Evolutionary conservation across 805 yeast genomes (phyloP).

Genomic region (Ogataea degrootiae): DNA sequence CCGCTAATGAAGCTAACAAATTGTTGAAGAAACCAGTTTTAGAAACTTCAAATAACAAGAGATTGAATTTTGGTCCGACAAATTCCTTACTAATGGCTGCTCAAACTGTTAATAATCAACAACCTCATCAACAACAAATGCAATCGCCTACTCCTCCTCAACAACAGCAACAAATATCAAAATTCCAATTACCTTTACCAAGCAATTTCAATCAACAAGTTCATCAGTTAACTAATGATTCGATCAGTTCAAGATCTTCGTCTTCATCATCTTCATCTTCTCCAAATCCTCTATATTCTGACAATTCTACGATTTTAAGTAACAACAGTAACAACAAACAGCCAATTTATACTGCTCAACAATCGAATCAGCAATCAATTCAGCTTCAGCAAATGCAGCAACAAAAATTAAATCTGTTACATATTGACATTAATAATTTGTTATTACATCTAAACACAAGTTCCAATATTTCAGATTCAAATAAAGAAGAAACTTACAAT

Average conservation of each 20-base stretch:
- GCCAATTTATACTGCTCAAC: not conserved
- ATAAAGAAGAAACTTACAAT: slow-evolving; percentile 25
- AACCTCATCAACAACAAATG: slow-evolving; percentile 2
- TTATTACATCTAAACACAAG: slow-evolving; percentile 25
- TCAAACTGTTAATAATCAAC: slow-evolving; percentile 16
- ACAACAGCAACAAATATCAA: slow-evolving; percentile 9
- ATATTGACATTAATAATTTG: slow-evolving; percentile 25
- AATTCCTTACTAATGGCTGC: slow-evolving; percentile 22
- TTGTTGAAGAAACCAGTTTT: not conserved
- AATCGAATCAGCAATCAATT: slow-evolving; percentile 1
- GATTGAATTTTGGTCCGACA: slow-evolving; percentile 20
- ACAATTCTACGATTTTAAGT: slow-evolving; percentile 1
- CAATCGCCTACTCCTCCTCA: slow-evolving; percentile 2
- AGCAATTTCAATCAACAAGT: slow-evolving; percentile 15
- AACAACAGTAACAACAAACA: not conserved
- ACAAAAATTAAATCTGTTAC: slow-evolving; percentile 17
- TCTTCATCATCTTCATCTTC: slow-evolving; percentile 20
- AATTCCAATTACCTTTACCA: slow-evolving; percentile 22
- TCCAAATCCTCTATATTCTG: slow-evolving; percentile 12
- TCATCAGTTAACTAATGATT: slow-evolving; percentile 8
- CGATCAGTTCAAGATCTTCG: slow-evolving; percentile 18
- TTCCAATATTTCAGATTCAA: slow-evolving; percentile 15
- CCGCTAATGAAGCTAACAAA: not conserved
- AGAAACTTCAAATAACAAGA: slow-evolving; percentile 1
- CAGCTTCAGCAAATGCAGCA: not conserved